Base-by-base conservation (phyloP, 83 land plant species). In the Picea engelmannii region DNA sequence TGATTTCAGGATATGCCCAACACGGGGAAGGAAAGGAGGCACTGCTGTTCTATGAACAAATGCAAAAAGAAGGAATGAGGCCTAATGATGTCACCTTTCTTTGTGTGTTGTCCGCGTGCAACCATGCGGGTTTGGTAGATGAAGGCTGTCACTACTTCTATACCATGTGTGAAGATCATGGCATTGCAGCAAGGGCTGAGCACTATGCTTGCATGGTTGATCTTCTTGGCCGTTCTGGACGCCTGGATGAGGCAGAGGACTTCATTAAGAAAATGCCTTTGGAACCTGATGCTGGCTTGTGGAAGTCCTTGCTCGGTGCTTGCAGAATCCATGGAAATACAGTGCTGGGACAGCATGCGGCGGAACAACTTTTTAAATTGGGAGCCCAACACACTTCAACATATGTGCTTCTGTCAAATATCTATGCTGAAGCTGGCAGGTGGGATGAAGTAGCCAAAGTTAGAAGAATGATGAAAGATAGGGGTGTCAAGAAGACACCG, bases 201-300 rank as follows among this genome's bases (percentile, higher is more conserved):
- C 94, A 92, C 65, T 90, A 88, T 85, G 92, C 90, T 70, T 90
- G 92, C 78, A 78, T 90, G 76, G 85, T 92, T 62, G 90, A 92
- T 79, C 73, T 90, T 24, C 84, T 92, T 5, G 84, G 92, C 1
- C 90, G 94, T 5, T 78, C 92, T 17, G 89, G 90, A 9, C 68
- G 65, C n/a, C 84, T 90, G 23, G 44, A 69, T 16, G 90, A 86
- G 69, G 94, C 94, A 5, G 65, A 85, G 78, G 64, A 27, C 88
- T 92, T 78, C n/a, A 12, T 90, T 66, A 17, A 73, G 8, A 81
- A 88, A 40, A 75, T 92, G 74, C 92, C 92, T 21, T 86, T 92
- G 64, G 82, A 86, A 64, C 89, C 92, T n/a, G 87, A 90, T 42
- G 81, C 88, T 59, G 91, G 92, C 66, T 90, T 90, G 60, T 90